Evolutionary conservation across 2,329 filamentous ascomycete species (phyloP), one percentile per base, ranked within the genome.

Genomic region (Epichloe gansuensis): DNA sequence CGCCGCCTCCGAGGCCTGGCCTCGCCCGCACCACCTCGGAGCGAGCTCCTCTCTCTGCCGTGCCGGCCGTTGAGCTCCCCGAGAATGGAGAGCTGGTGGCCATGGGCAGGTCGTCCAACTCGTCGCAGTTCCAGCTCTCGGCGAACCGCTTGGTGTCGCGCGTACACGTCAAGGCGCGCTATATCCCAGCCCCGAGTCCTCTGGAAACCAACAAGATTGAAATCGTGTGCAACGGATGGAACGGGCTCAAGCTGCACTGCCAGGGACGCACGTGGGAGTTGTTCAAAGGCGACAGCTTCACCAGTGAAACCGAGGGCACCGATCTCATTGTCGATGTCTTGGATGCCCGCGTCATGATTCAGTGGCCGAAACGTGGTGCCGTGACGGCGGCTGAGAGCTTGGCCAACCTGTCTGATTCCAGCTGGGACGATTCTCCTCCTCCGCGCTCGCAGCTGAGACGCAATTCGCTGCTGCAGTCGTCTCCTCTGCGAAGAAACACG

Each of bases 281-380:
- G 61, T 77, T 75, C 57, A 96, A 95, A 71, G 89, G 87, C 17
- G 89, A 95, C 65, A 86, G 81, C 48, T 97, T 96, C 68, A 85
- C 84, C 46, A 95, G 89, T 53, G 88, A 95, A 69, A 90, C 89
- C 34, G 87, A 90, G 64, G 81, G 84, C 58, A 83, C 83, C 17
- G 89, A 95, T 62, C 89, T 98, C 66, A 94, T 98, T 82, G 73
- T 98, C 57, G 90, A 97, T 66, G 89, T 97, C 42, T 89, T 95
- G 62, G 90, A 95, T 64, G 84, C 89, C 51, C 86, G 93, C 56
- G 89, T 97, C 44, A 76, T 95, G 66, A 74, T 98, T 56, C 81
- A 84, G 63, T 97, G 93, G 91, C 93, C 93, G 44, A 80, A 70
- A 68, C 75, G 64, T 70, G 78, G 68, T 36, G 61, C 71, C 8